phyloP scores from a whole-genome alignment of 495 filamentous ascomycete genomes.

The Parathielavia hyrcaniae region DNA sequence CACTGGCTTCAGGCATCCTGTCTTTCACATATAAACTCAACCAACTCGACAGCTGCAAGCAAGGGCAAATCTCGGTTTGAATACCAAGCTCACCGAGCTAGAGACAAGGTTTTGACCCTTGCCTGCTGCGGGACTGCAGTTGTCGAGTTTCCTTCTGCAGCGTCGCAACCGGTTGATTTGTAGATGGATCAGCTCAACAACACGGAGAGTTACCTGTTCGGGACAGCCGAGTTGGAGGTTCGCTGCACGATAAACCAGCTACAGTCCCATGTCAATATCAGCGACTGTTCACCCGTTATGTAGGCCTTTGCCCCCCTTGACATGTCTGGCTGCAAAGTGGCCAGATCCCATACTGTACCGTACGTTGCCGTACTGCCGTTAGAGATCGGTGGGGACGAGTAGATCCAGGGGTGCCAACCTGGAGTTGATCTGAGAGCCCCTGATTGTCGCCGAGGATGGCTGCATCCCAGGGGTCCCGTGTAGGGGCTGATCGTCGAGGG shows the following conservation, averaged over 20 bases:
- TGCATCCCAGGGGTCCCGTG: conserved; percentile 2
- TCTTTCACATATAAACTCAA: too few species aligned
- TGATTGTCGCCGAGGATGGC: conserved; percentile 5
- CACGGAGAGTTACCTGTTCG: conserved; percentile 7
- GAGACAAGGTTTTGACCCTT: too few species aligned
- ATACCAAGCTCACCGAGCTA: too few species aligned
- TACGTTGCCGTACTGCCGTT: too few species aligned
- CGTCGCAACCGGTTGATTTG: background rate
- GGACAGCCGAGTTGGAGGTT: background rate
- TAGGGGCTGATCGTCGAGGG: conserved; percentile 9
- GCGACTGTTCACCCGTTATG: conserved; percentile 1
- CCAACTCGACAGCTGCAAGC: too few species aligned
- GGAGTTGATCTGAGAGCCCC: background rate
- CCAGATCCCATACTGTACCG: too few species aligned
- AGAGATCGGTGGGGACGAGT: background rate
- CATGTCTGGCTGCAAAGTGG: background rate
- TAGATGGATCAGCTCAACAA: background rate
- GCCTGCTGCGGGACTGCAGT: too few species aligned
- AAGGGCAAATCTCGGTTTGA: too few species aligned
- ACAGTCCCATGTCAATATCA: background rate
- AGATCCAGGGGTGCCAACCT: background rate
- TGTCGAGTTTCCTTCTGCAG: too few species aligned
- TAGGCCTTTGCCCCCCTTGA: background rate
- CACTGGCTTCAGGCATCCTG: background rate
- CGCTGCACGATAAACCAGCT: background rate